Evolutionary conservation across 2,329 filamentous ascomycete genomes (phyloP).

Genomic region (Ceratocystis smalleyi): DNA sequence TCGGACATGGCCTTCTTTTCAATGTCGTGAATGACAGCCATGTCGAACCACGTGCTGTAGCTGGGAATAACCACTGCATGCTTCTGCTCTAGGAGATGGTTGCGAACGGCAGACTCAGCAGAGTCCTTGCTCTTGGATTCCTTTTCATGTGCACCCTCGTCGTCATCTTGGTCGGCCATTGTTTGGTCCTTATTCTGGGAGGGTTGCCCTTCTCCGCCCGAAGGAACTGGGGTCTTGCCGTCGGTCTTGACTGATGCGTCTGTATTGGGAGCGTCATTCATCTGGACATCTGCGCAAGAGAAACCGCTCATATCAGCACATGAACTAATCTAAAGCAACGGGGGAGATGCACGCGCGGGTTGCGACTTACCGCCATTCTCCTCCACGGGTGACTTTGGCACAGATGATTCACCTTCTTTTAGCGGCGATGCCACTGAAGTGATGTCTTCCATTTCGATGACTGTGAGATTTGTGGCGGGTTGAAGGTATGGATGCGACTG

Average conservation of each 20-base stretch:
- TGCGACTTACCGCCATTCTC: slow-evolving; percentile 16
- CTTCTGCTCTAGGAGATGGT: slow-evolving; percentile 83
- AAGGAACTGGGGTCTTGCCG: slow-evolving; percentile 42
- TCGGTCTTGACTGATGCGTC: slow-evolving; percentile 45
- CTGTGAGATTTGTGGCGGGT: background rate
- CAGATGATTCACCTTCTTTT: slow-evolving; percentile 1
- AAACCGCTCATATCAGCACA: background rate
- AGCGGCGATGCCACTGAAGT: slow-evolving; percentile 4
- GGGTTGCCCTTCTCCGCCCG: slow-evolving; percentile 47
- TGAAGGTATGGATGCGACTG: background rate
- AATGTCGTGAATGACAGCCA: slow-evolving; percentile 79
- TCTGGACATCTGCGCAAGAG: slow-evolving; percentile 40
- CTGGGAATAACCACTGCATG: slow-evolving; percentile 93
- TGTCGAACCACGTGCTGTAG: slow-evolving; percentile 98
- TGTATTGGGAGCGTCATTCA: slow-evolving; percentile 36
- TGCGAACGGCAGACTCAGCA: slow-evolving; percentile 71
- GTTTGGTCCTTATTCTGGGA: slow-evolving; percentile 29
- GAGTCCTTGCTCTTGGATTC: slow-evolving; percentile 61
- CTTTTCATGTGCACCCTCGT: slow-evolving; percentile 33
- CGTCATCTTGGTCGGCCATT: slow-evolving; percentile 35
- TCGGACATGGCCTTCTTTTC: slow-evolving; percentile 92
- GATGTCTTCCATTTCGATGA: slow-evolving; percentile 11
- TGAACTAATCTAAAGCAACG: background rate
- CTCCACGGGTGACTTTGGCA: slow-evolving; percentile 5
- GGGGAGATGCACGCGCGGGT: background rate